phyloP scores from a whole-genome alignment of 1,284 basidiomycete genomes.

The Trametes versicolor region DNA sequence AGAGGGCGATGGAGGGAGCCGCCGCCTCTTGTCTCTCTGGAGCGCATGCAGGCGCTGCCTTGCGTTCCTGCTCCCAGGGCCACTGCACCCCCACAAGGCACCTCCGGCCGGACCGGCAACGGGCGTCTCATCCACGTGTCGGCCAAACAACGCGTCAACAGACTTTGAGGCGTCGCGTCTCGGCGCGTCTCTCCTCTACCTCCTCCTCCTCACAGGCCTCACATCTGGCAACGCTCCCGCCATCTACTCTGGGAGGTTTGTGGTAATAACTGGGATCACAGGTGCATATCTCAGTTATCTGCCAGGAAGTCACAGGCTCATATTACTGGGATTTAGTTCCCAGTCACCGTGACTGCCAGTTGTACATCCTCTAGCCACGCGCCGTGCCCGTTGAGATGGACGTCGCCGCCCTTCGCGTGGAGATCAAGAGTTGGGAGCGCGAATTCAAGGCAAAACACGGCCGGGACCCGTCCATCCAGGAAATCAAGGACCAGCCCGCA shows the following conservation, averaged over 20 bases:
- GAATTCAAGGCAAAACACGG: conserved; percentile 70
- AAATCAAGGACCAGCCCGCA: conserved; percentile 74
- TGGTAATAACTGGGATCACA: too few relatives aligned
- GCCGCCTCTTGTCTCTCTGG: conserved; percentile 9
- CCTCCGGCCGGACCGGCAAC: not conserved
- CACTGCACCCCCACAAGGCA: not conserved
- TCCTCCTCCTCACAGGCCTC: conserved; percentile 8
- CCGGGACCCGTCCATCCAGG: conserved; percentile 76
- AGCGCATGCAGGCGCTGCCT: conserved; percentile 7
- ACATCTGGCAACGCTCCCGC: too few relatives aligned
- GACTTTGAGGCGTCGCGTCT: not conserved
- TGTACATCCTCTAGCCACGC: not conserved
- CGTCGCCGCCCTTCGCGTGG: conserved; percentile 66
- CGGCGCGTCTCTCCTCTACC: conserved; percentile 32
- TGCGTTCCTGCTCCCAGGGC: not conserved
- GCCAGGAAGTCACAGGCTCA: too few relatives aligned
- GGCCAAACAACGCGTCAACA: conserved; percentile 26
- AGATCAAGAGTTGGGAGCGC: conserved; percentile 88
- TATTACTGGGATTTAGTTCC: too few relatives aligned
- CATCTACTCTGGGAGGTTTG: not conserved
- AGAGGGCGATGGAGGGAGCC: not conserved
- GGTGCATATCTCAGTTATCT: too few relatives aligned
- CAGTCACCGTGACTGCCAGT: too few relatives aligned
- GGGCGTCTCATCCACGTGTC: conserved; percentile 14
- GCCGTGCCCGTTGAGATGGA: conserved; percentile 47